Conservation (phyloP, 2,329 filamentous ascomycete genomes). For the Hypoxylon sp. region DNA sequence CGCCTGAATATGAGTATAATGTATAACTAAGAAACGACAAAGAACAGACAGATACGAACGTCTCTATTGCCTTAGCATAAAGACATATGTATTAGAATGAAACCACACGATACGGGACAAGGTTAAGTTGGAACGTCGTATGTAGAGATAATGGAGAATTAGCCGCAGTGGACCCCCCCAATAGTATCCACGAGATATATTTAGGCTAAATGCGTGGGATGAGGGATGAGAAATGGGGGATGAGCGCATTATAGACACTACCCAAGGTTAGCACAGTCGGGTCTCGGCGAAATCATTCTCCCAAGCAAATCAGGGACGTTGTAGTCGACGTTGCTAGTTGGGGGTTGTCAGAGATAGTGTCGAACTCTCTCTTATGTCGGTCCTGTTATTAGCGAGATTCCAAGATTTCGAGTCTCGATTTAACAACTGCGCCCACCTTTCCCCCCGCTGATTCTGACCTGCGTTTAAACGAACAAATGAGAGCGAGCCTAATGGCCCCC, state of each 20-base stretch:
- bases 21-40: constrained; percentile 11
- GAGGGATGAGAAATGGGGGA: constrained; percentile 1
- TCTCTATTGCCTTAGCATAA: constrained; percentile 1
- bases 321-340: constrained; percentile 26
- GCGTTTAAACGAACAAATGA: constrained; percentile 45
- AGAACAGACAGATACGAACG: constrained; percentile 4
- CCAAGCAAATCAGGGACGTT: constrained; percentile 38
- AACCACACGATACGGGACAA: constrained; percentile 29
- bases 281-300: constrained; percentile 46
- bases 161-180: constrained; percentile 43
- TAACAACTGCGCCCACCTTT: constrained; percentile 13
- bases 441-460: constrained; percentile 31
- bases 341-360: constrained; percentile 25
- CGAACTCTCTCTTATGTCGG: constrained; percentile 24
- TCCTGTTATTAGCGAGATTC: constrained; percentile 31
- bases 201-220: constrained; percentile 42
- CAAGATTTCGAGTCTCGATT: constrained; percentile 9
- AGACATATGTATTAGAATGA: constrained; percentile 30
- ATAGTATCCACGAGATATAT: constrained; percentile 36
- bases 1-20: background rate
- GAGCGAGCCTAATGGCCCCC: constrained; percentile 25
- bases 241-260: constrained; percentile 6
- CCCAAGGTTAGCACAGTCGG: constrained; percentile 30
- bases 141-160: constrained; percentile 35
- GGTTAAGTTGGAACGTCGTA: constrained; percentile 15